Conservation (phyloP, 495 filamentous ascomycete genomes). For the Penicillium atrosanguineum region DNA sequence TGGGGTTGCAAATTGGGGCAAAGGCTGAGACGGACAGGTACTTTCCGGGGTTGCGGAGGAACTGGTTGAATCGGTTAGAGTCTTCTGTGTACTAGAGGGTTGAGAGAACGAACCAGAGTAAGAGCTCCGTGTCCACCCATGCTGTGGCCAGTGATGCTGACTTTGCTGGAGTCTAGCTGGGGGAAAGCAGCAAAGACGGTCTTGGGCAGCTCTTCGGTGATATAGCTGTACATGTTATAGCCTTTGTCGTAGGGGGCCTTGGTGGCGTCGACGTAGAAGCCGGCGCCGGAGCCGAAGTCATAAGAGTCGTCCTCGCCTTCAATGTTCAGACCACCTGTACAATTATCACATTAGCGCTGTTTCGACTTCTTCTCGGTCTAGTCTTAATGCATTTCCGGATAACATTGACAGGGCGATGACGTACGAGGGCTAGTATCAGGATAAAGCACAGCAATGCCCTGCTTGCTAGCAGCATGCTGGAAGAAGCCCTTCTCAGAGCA, state of each 20-base stretch:
- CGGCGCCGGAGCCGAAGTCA: slow-evolving; percentile 88
- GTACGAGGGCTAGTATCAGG: slow-evolving; percentile 90
- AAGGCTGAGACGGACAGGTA: slow-evolving; percentile 88
- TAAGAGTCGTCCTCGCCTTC: slow-evolving; percentile 77
- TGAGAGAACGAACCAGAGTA: slow-evolving; percentile 58
- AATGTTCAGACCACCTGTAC: slow-evolving; percentile 64
- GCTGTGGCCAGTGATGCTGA: slow-evolving; percentile 86
- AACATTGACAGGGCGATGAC: slow-evolving; percentile 14
- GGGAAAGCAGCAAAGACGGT: slow-evolving; percentile 65
- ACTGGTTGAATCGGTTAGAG: slow-evolving; percentile 40
- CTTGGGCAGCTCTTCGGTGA: slow-evolving; percentile 76
- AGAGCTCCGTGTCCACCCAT: slow-evolving; percentile 98
- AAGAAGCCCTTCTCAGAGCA: slow-evolving; percentile 94
- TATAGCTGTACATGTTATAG: slow-evolving; percentile 93
- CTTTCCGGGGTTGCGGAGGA: slow-evolving; percentile 82
- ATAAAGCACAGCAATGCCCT: slow-evolving; percentile 84
- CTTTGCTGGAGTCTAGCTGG: slow-evolving; percentile 60
- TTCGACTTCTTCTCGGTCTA: neutral
- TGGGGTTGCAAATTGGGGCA: slow-evolving; percentile 88
- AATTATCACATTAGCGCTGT: neutral
- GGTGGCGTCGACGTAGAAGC: slow-evolving; percentile 94
- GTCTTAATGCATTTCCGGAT: neutral
- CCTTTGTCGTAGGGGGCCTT: slow-evolving; percentile 64
- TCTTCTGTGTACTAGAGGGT: neutral
- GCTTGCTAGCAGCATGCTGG: slow-evolving; percentile 72